Evolutionary conservation across 2,329 filamentous ascomycete species (phyloP).

Genomic region (Geoglossum cookeanum): DNA sequence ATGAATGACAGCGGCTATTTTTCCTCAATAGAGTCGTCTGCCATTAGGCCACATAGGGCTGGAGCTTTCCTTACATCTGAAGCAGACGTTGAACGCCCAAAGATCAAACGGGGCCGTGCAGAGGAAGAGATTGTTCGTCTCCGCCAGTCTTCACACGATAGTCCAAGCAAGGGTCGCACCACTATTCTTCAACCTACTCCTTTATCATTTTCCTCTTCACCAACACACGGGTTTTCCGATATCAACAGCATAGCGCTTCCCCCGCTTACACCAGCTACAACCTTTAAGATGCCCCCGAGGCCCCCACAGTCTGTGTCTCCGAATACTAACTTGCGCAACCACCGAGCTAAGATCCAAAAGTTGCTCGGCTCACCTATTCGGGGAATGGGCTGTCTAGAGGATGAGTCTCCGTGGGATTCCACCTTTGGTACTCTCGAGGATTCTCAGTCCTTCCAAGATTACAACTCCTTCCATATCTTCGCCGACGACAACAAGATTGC

Average conservation of each 20-base stretch:
- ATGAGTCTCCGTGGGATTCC: conserved; percentile 3
- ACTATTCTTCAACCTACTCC: conserved; percentile 27
- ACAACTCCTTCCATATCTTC: conserved; percentile 35
- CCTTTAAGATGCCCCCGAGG: conserved; percentile 49
- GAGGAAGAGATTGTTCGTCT: conserved; percentile 92
- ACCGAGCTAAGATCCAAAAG: conserved; percentile 63
- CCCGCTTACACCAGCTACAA: conserved; percentile 67
- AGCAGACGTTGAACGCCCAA: conserved; percentile 49
- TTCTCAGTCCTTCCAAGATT: conserved; percentile 17
- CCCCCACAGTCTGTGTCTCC: conserved; percentile 68
- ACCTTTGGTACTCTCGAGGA: conserved; percentile 33
- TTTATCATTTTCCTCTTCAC: conserved; percentile 40
- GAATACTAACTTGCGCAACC: conserved; percentile 76
- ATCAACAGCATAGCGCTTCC: conserved; percentile 40
- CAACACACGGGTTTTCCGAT: conserved; percentile 36
- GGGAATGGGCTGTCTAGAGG: conserved; percentile 7
- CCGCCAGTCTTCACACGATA: conserved; percentile 81
- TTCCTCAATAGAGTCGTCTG: conserved; percentile 86
- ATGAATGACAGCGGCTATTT: conserved; percentile 95
- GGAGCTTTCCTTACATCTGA: conserved; percentile 55
- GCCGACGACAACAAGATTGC: conserved; percentile 22
- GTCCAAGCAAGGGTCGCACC: conserved; percentile 50
- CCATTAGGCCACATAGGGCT: conserved; percentile 48
- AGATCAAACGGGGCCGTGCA: conserved; percentile 72
- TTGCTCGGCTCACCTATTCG: conserved; percentile 56